These are phyloP conservation scores for Canavalia ensiformis DNA, from an alignment of 306 rosid genomes.

Conservation along the genomic window DNA sequence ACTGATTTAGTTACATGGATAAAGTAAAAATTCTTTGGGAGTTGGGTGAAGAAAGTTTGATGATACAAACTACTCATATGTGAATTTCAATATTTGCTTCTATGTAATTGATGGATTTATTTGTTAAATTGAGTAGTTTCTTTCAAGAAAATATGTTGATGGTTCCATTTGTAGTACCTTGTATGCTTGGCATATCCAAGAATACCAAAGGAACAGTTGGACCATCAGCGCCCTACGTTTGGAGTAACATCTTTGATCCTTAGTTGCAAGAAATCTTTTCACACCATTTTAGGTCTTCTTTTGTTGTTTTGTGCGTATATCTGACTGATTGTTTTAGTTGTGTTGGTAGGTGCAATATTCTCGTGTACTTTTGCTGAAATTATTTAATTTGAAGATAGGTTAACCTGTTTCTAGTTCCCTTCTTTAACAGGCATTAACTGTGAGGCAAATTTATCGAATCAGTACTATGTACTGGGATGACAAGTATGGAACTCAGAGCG, in stretches of 20 bases:
- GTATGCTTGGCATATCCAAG: neutral
- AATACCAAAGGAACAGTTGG: constrained; percentile 13
- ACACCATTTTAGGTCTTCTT: neutral
- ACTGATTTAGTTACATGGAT: neutral
- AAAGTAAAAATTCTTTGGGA: constrained; percentile 16
- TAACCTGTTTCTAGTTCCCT: constrained; percentile 36
- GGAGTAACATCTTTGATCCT: constrained; percentile 28
- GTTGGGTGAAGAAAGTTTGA: constrained; percentile 24
- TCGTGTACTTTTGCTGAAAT: neutral
- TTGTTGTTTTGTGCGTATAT: neutral
- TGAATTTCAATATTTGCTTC: constrained; percentile 15
- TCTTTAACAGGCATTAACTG: constrained; percentile 72
- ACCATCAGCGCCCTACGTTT: constrained; percentile 2
- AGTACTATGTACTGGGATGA: constrained; percentile 98
- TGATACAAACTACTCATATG: constrained; percentile 1
- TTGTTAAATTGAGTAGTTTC: neutral
- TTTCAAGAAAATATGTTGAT: neutral
- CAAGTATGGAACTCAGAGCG: constrained; percentile 91
- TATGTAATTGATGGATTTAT: constrained; percentile 22
- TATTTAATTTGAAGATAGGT: neutral
- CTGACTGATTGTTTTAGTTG: neutral
- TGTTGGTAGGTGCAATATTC: neutral
- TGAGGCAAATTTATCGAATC: constrained; percentile 90
- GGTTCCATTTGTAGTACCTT: neutral
- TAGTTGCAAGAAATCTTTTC: constrained; percentile 1